A percentile compares a stretch with the other conserved stretches of the same genome.
Evolutionary conservation across 345 rosid species (phyloP).

Genomic region (Reutealis trisperma): DNA sequence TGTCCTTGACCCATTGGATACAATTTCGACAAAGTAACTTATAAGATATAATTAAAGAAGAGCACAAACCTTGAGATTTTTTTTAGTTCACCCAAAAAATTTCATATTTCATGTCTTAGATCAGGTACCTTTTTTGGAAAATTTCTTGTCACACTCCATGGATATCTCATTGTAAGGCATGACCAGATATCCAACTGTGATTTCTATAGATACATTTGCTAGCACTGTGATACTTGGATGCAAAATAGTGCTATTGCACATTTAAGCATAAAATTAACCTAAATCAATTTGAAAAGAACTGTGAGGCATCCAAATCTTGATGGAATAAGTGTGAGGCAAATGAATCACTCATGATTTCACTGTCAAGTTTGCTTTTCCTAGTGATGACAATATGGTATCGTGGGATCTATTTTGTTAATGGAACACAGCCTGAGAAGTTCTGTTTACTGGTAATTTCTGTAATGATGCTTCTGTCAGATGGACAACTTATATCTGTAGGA

Average conservation of each 20-base stretch:
- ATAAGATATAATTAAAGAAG: too few species aligned
- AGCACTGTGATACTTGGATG: background rate
- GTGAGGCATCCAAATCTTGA: slow-evolving; percentile 3
- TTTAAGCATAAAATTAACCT: background rate
- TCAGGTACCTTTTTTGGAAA: background rate
- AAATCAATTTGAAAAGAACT: background rate
- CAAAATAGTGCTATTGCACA: background rate
- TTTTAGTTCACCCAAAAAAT: background rate
- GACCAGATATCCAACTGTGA: background rate
- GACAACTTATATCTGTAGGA: background rate
- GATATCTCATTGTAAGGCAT: background rate
- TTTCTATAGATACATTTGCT: background rate
- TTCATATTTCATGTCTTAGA: background rate
- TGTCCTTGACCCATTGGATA: too few species aligned
- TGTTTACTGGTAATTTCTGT: background rate
- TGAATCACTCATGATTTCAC: background rate
- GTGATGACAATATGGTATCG: background rate
- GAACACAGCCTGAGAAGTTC: background rate
- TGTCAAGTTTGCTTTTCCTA: background rate
- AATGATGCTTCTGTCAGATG: background rate
- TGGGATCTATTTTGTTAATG: background rate
- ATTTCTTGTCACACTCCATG: background rate
- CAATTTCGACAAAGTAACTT: too few species aligned
- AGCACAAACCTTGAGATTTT: background rate
- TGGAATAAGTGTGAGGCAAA: background rate